Evolutionary conservation across 768 basidiomycete genomes (phyloP), one percentile per base, ranked within the genome.

Genomic region (Panaeolus cyanescens): DNA sequence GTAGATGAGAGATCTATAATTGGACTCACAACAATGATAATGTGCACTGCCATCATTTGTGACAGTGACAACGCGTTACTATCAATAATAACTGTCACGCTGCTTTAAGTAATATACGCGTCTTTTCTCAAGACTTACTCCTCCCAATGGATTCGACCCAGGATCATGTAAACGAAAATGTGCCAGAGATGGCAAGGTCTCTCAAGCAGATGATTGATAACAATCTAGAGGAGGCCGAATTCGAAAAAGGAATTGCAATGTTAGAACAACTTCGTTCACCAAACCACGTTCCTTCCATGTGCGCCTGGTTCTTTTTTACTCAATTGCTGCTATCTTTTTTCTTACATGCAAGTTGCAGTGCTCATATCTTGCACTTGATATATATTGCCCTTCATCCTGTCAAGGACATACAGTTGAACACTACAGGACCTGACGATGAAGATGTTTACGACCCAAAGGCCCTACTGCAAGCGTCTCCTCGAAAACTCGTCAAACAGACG

Each of bases 151-250:
- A 20, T 34, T 61, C 30, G 15, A 22, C 22, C 6, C 17, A 57
- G 37, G 10, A 50, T 53, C 31, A 62, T 59, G 62, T 32, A 5
- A 50, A n/a, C n/a, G 45, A 57, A 54, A 36, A 62, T 59, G 63
- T 65, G 28, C 65, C 62, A 31, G 71, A 70, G 53, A 72, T 72
- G 71, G 62, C 81, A 33, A 80, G 79, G 32, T 74, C 64, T 54
- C 65, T 69, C 34, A 64, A 68, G 37, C 68, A 69, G 57, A 58
- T 90, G 4, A 88, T 92, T 19, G 89, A 92, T 68, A 86, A 81
- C 57, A 87, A 87, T 61, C 84, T 92, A 19, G 91, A 93, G 67
- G 91, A 93, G 70, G 85, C 86, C 17, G 89, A 91, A 60, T 91
- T 89, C 64, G 86, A 90, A 65, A 79, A 84, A 5, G 91, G 85